Percentiles rank a stretch among this genome's conserved stretches.
These are phyloP conservation scores for Chrysochromulina parva DNA, from an alignment of 78 protist species.

Conservation along the genomic window DNA sequence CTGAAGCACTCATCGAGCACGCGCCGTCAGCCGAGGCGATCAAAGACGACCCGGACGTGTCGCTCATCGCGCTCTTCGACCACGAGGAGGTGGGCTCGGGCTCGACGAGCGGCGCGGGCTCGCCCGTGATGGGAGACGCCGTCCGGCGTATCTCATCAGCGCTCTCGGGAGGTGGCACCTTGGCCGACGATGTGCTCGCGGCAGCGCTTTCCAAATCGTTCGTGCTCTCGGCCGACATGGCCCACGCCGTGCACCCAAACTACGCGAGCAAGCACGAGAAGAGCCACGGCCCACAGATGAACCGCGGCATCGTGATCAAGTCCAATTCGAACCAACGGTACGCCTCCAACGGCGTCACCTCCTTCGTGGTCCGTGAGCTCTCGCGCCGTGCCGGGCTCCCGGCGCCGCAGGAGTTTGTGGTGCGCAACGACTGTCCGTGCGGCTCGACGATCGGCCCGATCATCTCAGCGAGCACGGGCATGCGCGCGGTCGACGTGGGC, in stretches of 20 bases:
- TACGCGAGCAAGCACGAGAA: slow-evolving; percentile 87
- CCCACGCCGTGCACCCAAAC: slow-evolving; percentile 97
- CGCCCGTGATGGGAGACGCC: slow-evolving; percentile 23
- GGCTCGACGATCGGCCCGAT: slow-evolving; percentile 92
- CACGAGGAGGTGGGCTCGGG: slow-evolving; percentile 87
- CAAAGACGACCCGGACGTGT: background rate
- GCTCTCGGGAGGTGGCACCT: background rate
- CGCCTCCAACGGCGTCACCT: slow-evolving; percentile 79
- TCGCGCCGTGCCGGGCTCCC: slow-evolving; percentile 70
- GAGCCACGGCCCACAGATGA: slow-evolving; percentile 80
- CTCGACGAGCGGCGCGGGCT: slow-evolving; percentile 64
- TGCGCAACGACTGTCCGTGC: slow-evolving; percentile 89
- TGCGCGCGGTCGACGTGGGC: slow-evolving; percentile 89
- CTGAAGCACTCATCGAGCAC: slow-evolving; percentile 38
- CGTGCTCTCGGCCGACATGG: slow-evolving; percentile 88
- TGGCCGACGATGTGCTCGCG: background rate
- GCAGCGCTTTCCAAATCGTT: slow-evolving; percentile 25
- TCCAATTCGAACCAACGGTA: slow-evolving; percentile 81
- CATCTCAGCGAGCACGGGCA: slow-evolving; percentile 63
- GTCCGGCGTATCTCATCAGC: background rate
- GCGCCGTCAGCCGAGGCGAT: background rate
- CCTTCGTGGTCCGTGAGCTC: slow-evolving; percentile 58
- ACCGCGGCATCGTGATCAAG: slow-evolving; percentile 89
- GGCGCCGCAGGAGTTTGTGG: slow-evolving; percentile 80
- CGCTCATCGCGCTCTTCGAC: slow-evolving; percentile 76